Base-by-base conservation (phyloP, 192 early-diverging fungal genomes). In the Dissophora globulifera region DNA sequence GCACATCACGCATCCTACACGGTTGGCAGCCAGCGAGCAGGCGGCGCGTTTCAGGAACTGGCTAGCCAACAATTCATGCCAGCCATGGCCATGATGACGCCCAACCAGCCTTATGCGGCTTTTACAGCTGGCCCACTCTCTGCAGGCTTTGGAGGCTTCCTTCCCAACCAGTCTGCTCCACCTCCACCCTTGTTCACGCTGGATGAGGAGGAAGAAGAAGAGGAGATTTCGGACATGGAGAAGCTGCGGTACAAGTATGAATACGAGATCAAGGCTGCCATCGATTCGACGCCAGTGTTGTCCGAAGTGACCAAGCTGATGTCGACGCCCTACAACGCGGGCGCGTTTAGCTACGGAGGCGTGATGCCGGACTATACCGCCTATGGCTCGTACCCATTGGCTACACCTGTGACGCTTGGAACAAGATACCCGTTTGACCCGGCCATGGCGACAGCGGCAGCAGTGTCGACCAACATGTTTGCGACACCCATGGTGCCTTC, bases 251-350 rank as follows among this genome's bases (percentile, higher is more conserved):
- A 76, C 58, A 66, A 76, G 50, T 76, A 76, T 26, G 72, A 76
- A 27, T 76, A 76, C 31, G 64, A 76, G n/a, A 76, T 76, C 64
- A 76, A 76, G 52, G 62, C 72, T 16, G 72, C 72, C 1, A 76
- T 76, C 30, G 63, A 76, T 29, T 76, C 72, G 17, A 66, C 71
- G 1, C 71, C 71, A 17, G 71, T 75, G 29, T 30, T 75, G 32
- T 51, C 55, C 7, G 71, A 75, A 23, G 71, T 75, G 23, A 53
- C 62, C 49, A 75, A 64, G 51, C 57, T 67, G 46, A 76, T 67
- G 62, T 20, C 56, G 12, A 51, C 70, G 13, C 45, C 72, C 3
- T 76, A 76, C 4, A 56, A 46, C 38, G 27, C 58, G 23, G 63
- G 51, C 1, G 50, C 71, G 0, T 76, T 76, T 62, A 61, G 57